Evolutionary conservation across 495 filamentous ascomycete species (phyloP).

Genomic region (Penicillium coffeae): DNA sequence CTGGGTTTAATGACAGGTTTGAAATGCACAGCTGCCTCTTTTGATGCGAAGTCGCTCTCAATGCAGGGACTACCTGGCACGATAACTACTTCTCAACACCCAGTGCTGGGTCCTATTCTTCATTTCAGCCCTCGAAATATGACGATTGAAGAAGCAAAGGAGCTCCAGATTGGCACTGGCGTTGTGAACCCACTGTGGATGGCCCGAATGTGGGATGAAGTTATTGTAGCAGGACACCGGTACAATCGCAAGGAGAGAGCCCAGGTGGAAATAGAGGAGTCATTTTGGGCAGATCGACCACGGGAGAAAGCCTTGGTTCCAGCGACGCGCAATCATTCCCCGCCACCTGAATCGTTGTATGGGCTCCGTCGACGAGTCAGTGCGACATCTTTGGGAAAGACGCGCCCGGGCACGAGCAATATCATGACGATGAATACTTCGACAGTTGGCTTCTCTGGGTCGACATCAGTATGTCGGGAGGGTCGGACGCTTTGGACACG

Average conservation of each 20-base stretch:
- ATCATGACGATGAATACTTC: neutral
- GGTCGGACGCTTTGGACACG: constrained; percentile 5
- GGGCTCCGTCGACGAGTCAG: constrained; percentile 2
- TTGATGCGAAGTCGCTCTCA: constrained; percentile 4
- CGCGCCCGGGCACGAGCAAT: neutral
- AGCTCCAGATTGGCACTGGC: neutral
- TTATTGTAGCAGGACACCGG: constrained; percentile 1
- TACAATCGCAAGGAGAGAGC: constrained; percentile 2
- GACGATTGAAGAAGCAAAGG: neutral
- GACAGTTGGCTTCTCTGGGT: neutral
- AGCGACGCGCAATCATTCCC: constrained; percentile 1
- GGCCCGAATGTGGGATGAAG: constrained; percentile 5
- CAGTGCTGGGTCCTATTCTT: constrained; percentile 1
- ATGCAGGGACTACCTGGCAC: constrained; percentile 5
- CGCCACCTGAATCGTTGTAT: constrained; percentile 1
- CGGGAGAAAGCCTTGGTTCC: constrained; percentile 1
- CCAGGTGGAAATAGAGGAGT: constrained; percentile 3
- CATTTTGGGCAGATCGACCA: neutral
- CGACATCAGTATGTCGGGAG: neutral
- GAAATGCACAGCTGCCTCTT: constrained; percentile 7
- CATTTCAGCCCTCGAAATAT: constrained; percentile 7
- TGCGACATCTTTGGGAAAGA: neutral
- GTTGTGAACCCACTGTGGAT: constrained; percentile 2
- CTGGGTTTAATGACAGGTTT: constrained; percentile 6
- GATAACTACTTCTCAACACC: constrained; percentile 8